A percentile compares a stretch with the other conserved stretches of the same genome.
phyloP scores from a whole-genome alignment of 1,284 basidiomycete species.

The Pholiota adiposa region DNA sequence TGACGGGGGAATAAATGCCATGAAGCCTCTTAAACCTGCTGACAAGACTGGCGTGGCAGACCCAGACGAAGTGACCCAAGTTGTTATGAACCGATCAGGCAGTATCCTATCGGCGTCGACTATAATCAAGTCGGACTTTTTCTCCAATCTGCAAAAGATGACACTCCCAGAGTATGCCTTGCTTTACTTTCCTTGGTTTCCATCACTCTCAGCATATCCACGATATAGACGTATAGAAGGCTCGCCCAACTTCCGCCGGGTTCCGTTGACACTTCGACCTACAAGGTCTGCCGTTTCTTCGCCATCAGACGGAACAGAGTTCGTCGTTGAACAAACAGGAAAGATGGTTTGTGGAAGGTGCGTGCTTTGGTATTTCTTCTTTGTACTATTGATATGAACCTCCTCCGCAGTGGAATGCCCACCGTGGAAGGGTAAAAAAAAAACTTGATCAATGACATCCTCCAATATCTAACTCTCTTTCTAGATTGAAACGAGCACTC shows the following conservation, averaged over 20 bases:
- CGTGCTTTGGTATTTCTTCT: constrained; percentile 22
- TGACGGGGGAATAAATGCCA: constrained; percentile 76
- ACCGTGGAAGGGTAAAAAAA: constrained; percentile 80
- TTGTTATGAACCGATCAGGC: constrained; percentile 87
- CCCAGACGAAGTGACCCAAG: constrained; percentile 85
- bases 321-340: constrained; percentile 45
- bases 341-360: constrained; percentile 88
- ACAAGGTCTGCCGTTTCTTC: constrained; percentile 38
- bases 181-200: not conserved
- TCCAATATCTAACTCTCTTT: constrained; percentile 6
- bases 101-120: constrained; percentile 90
- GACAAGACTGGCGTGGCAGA: constrained; percentile 80
- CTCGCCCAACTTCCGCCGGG: constrained; percentile 87
- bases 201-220: constrained; percentile 10
- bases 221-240: constrained; percentile 83
- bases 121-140: constrained; percentile 98
- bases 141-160: constrained; percentile 94
- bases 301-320: constrained; percentile 36
- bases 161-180: constrained; percentile 79
- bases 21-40: constrained; percentile 86
- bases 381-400: constrained; percentile 5
- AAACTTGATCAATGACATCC: not conserved
- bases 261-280: constrained; percentile 66
- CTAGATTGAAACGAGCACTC: constrained; percentile 82
- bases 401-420: constrained; percentile 78